These are phyloP conservation scores for Cercis canadensis DNA, from an alignment of 306 rosid species.

Conservation along the genomic window DNA sequence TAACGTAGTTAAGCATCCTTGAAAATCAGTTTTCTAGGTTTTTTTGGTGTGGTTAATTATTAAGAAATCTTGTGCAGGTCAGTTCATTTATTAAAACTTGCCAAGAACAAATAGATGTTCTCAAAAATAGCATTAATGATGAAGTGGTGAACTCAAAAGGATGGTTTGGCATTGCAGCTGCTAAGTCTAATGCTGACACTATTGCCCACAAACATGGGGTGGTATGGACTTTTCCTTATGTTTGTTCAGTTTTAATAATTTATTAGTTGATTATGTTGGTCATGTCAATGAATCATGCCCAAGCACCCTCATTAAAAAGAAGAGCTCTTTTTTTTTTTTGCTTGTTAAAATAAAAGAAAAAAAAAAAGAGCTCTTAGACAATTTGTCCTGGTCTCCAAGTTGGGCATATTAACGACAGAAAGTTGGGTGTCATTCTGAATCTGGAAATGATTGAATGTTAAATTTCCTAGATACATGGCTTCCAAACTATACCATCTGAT, in stretches of 20 bases:
- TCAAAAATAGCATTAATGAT: conserved; percentile 76
- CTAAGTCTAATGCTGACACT: conserved; percentile 78
- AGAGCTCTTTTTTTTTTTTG: too few species aligned
- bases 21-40: conserved; percentile 28
- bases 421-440: too few species aligned
- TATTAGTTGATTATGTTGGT: neutral
- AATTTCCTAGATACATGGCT: too few species aligned
- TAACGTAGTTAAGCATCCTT: conserved; percentile 20
- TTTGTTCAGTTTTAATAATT: conserved; percentile 22
- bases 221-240: conserved; percentile 59
- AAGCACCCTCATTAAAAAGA: too few species aligned
- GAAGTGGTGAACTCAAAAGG: conserved; percentile 76
- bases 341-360: too few species aligned
- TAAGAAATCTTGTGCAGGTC: conserved; percentile 63
- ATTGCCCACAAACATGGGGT: conserved; percentile 98
- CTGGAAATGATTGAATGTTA: too few species aligned
- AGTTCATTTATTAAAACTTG: conserved; percentile 89
- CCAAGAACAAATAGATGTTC: conserved; percentile 88
- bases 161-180: conserved; percentile 79
- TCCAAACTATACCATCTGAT: too few species aligned
- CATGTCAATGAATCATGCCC: too few species aligned
- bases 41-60: conserved; percentile 20
- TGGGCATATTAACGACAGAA: neutral
- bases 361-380: conserved; percentile 5
- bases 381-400: neutral